These are phyloP conservation scores for Diplodia corticola DNA, from an alignment of 2,329 filamentous ascomycete species.

Conservation along the genomic window DNA sequence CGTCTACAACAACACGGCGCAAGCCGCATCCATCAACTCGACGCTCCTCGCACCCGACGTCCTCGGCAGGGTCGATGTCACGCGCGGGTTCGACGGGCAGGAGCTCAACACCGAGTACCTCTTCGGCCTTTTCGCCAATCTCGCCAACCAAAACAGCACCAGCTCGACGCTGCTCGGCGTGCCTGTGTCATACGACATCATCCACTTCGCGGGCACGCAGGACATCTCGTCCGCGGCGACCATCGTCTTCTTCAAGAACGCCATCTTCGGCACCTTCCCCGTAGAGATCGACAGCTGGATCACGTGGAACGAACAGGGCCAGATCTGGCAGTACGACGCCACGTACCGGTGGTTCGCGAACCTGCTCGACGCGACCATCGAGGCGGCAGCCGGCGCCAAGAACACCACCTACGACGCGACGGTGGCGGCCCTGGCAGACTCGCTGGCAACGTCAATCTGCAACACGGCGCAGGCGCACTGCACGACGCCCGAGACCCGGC, in stretches of 20 bases:
- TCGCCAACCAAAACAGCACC: slow-evolving; percentile 16
- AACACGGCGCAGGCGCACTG: slow-evolving; percentile 29
- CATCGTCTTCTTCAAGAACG: slow-evolving; percentile 33
- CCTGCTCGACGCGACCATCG: slow-evolving; percentile 30
- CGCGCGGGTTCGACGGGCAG: slow-evolving; percentile 36
- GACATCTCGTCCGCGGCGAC: slow-evolving; percentile 36
- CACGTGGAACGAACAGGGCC: slow-evolving; percentile 31
- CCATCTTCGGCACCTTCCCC: slow-evolving; percentile 30
- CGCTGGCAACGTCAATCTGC: slow-evolving; percentile 32
- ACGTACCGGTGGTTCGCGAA: slow-evolving; percentile 37
- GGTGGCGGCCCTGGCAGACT: not conserved
- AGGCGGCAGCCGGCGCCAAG: not conserved
- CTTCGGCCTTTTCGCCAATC: slow-evolving; percentile 40
- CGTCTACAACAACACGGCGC: slow-evolving; percentile 20
- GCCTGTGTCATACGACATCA: slow-evolving; percentile 31
- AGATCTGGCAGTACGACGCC: slow-evolving; percentile 40
- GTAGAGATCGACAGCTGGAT: slow-evolving; percentile 40
- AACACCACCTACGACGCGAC: not conserved
- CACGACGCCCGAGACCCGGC: slow-evolving; percentile 29
- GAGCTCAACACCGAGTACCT: slow-evolving; percentile 44
- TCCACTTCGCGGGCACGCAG: slow-evolving; percentile 36
- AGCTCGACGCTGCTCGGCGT: slow-evolving; percentile 29
- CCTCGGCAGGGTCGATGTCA: slow-evolving; percentile 38
- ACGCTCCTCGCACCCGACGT: slow-evolving; percentile 33
- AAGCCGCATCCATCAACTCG: slow-evolving; percentile 37